Base-by-base conservation (phyloP, 2,329 filamentous ascomycete genomes). In the Aurifilum marmelostoma region DNA sequence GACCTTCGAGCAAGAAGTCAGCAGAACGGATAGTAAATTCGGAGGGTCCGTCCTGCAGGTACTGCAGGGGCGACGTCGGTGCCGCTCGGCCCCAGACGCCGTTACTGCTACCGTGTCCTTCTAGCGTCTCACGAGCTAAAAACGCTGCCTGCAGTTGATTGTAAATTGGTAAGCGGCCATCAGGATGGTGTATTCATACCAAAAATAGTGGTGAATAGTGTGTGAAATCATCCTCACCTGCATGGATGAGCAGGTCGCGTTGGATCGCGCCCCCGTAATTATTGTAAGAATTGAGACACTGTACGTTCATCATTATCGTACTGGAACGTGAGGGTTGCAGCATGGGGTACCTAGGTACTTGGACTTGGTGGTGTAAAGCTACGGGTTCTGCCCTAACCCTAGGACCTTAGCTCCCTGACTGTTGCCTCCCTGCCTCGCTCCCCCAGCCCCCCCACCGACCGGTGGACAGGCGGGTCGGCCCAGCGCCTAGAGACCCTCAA, bases 91-190 rank as follows among this genome's bases (percentile, higher is more conserved):
- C 66, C 69, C 61, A 68, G 69, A 59, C 52, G 41, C 59, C 34
- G 62, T 56, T 71, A 52, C 64, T 64, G 69, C 69, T 71, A 71
- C 69, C 63, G 69, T 71, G 69, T 68, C 69, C 69, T 71, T 32
- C 41, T 27, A 63, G 61, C 27, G 61, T 21, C 41, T 37, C 12
- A 63, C 24, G 41, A 63, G 61, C 61, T 43, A 34, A 65, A 24
- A 47, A 18, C 16, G 11, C 56, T 63, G 39, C 27, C 16, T 47
- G 29, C 43, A 41, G 39, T 50, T 12, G 50, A 11, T 27, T 4
- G 16, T 14, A 24, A 54, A 24, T 54, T 27, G n/a, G 50, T 54
- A 54, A 27, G 50, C 50, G 24, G 50, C 50, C 52, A 32, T 56
- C 24, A 16, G 52, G 52, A 8, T 27, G 14, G 52, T 14, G 1